Base-by-base conservation (phyloP, 164 flowering plant species). In the Vitis labrusca region DNA sequence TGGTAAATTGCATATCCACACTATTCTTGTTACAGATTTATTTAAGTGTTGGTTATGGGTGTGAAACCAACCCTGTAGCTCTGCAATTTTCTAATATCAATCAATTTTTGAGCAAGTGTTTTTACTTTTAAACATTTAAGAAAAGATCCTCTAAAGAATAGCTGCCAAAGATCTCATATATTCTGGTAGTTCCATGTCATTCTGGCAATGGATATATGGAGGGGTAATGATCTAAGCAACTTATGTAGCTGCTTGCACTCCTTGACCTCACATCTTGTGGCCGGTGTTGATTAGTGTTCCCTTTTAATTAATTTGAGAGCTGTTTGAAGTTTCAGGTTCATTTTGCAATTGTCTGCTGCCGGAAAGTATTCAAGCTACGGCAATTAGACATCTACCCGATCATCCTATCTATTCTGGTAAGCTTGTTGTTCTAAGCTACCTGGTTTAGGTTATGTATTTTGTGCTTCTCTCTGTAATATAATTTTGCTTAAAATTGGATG, bases 291-390 rank as follows among this genome's bases (percentile, higher is more conserved):
- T 52, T 37, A 53, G 55, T 65, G 49, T 17, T 55, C 2, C 55
- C 11, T 57, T 13, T 13, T 56, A 29, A 51, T 63, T 72, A 54
- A 77, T 68, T 15, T 30, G 15, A 3, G 5, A 23, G 61, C 50
- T 67, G 11, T 70, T 77, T 81, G 61, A 76, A 74, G 55, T 83
- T 84, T 87, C 87, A 94, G 98, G 98, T 78, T 89, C 97, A 30
- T 85, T 89, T 83, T 94, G 91, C 76, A 88, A 89, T 66, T 94
- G 98, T 79, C 73, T 94, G 68, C 88, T 94, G 54, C 98, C 97
- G 16, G 93, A 91, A 78, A 85, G 76, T 76, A 81, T 94, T 62
- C 97, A 88, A 75, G 77, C 85, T 51, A 76, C 90, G 50, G 81
- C 91, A 60, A 86, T 92, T 63, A 76, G 90, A 74, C 91, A 84